phyloP scores from a whole-genome alignment of 768 basidiomycete genomes.

The Boletus bicolor region DNA sequence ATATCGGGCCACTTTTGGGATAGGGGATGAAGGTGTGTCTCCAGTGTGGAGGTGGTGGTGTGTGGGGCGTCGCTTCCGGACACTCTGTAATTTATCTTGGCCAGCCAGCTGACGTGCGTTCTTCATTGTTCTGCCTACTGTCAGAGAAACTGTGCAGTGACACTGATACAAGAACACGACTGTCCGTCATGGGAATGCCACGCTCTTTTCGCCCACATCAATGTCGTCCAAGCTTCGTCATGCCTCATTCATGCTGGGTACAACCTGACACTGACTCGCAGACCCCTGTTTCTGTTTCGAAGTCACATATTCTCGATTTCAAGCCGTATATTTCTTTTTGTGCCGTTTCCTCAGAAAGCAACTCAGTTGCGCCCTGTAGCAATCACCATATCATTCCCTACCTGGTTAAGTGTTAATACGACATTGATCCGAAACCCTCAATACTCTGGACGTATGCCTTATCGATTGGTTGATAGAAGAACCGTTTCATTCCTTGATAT shows the following conservation, averaged over 20 bases:
- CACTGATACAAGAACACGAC: constrained; percentile 8
- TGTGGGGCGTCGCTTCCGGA: constrained; percentile 20
- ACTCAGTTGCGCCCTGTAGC: neutral
- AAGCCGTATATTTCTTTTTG: neutral
- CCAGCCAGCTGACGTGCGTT: constrained; percentile 24
- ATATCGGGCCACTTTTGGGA: neutral
- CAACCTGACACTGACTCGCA: neutral
- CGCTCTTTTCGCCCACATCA: constrained; percentile 1
- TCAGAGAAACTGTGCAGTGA: constrained; percentile 7
- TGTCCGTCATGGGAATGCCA: constrained; percentile 6
- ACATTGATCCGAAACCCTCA: neutral
- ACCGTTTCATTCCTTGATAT: neutral
- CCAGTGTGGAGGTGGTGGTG: constrained; percentile 8
- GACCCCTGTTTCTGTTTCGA: neutral
- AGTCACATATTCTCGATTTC: neutral
- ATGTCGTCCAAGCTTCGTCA: neutral
- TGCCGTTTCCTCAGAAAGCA: neutral
- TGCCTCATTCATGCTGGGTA: neutral
- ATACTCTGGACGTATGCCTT: neutral
- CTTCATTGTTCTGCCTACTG: constrained; percentile 16
- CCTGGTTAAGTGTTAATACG: neutral
- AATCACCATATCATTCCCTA: neutral
- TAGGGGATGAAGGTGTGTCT: constrained; percentile 4
- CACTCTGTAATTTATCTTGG: constrained; percentile 27
- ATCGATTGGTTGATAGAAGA: neutral